Base-by-base conservation (phyloP, 257 asterid species). In the Nicotiana attenuata region DNA sequence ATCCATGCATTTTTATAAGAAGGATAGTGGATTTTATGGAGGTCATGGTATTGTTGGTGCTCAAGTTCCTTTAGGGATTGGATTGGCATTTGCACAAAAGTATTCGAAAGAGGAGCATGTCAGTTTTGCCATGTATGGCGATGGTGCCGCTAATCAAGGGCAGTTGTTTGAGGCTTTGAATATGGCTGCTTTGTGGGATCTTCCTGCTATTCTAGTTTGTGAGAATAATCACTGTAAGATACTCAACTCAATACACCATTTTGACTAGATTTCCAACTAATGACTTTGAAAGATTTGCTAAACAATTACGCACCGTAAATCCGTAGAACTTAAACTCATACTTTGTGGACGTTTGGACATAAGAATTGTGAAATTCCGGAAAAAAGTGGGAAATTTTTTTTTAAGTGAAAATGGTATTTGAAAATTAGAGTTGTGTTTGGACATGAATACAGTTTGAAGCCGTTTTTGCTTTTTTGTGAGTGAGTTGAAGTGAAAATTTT, bases 11-110 rank as follows among this genome's bases (percentile, higher is more conserved):
- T 94, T 96, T 53, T 94, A 96, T 60, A 92, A 90, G 90, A 96
- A 94, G 90, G 97, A 92, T 3, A 85, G 64, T 16, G 97, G 97
- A 22, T 96, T 96, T 82, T 96, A 91, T 52, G 99, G 99, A 10
- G 99, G 99, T 4, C 99, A 96, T 77, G 99, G 98, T 75, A 96
- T 96, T 52, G 99, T 96, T 7, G 99, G 99, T 33, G 99, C 98
- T 1, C 99, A 96, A 87, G 88, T 96, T 55, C 98, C 99, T 0
- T 87, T 96, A 79, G 99, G 98, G 2, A 84, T 90, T 84, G 99
- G 99, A 26, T 83, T 96, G 91, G 95, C 98, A 26, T 93, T 96
- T 83, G 97, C 93, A n/a, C 99, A 94, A 93, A 96, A 96, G 92
- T 96, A 96, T 35, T 88, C 38, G 19, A 96, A 94, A 82, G 99